phyloP scores from a whole-genome alignment of 1,139 yeast species.

The Sporopachydermia cereana region DNA sequence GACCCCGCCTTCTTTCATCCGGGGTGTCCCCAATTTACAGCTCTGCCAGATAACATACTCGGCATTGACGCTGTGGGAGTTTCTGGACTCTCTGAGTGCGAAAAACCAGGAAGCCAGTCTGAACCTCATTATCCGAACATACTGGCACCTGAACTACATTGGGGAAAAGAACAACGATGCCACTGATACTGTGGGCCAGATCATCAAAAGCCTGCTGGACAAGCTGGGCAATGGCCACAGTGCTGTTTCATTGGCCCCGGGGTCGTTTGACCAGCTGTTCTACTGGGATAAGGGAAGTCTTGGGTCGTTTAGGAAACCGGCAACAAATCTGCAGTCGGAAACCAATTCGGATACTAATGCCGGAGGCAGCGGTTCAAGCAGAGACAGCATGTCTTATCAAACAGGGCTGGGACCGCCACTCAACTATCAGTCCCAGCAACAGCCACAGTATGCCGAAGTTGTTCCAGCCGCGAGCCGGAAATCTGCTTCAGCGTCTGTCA shows the following conservation, averaged over 20 bases:
- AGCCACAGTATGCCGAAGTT: not conserved
- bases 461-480: not conserved
- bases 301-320: not conserved
- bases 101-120: constrained; percentile 25
- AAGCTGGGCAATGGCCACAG: constrained; percentile 20
- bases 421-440: not conserved
- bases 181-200: constrained; percentile 41
- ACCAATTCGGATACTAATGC: no score
- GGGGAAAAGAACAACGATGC: constrained; percentile 44
- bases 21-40: constrained; percentile 40
- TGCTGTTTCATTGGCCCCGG: constrained; percentile 15
- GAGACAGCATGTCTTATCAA: not conserved
- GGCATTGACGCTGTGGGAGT: constrained; percentile 37
- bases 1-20: constrained; percentile 31
- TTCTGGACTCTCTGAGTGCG: constrained; percentile 24
- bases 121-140: constrained; percentile 35
- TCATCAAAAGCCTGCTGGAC: constrained; percentile 38
- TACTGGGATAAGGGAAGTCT: not conserved
- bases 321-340: not conserved
- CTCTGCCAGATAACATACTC: constrained; percentile 40
- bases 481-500: not conserved
- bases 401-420: not conserved
- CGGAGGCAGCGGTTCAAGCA: no score
- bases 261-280: constrained; percentile 9
- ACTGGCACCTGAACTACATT: constrained; percentile 42